Evolutionary conservation across 768 basidiomycete species (phyloP).

Genomic region (Cyclocybe cylindracea): DNA sequence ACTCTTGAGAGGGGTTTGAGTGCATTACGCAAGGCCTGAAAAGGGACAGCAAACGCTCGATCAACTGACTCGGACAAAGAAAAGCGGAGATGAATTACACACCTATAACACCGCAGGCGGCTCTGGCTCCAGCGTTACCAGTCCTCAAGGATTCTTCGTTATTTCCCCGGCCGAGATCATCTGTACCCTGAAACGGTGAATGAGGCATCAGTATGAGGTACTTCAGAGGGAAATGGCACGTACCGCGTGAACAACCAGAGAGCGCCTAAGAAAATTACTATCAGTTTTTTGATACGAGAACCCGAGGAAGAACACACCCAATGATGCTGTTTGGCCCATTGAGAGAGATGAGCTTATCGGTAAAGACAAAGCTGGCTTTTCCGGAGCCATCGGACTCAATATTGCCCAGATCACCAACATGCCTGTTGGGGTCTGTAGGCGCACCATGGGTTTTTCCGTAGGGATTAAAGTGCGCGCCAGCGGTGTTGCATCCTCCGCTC

Average conservation of each 20-base stretch:
- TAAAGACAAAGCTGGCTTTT: constrained; percentile 55
- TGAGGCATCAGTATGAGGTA: neutral
- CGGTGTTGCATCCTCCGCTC: constrained; percentile 62
- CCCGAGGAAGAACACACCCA: constrained; percentile 43
- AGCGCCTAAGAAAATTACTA: constrained; percentile 43
- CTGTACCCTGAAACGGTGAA: constrained; percentile 30
- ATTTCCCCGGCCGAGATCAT: constrained; percentile 75
- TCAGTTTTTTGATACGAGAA: neutral
- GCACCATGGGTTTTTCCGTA: constrained; percentile 65
- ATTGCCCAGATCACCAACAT: constrained; percentile 81
- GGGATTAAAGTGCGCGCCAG: constrained; percentile 82
- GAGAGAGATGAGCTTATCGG: constrained; percentile 62
- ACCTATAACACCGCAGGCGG: constrained; percentile 87
- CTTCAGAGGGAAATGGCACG: neutral
- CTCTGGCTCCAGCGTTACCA: constrained; percentile 74
- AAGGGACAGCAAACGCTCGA: too few species aligned
- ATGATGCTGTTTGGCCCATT: constrained; percentile 69
- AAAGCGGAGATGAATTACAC: neutral
- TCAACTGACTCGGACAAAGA: too few species aligned
- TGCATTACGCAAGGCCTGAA: constrained; percentile 3
- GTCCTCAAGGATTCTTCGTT: constrained; percentile 74
- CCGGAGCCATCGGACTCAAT: constrained; percentile 63
- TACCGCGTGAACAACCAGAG: constrained; percentile 68
- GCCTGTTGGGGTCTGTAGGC: constrained; percentile 52
- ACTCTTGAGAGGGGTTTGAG: neutral